Evolutionary conservation across 176 grass and related monocot genomes (phyloP), one percentile per base, ranked within the genome.

Genomic region (Oryza australiensis): DNA sequence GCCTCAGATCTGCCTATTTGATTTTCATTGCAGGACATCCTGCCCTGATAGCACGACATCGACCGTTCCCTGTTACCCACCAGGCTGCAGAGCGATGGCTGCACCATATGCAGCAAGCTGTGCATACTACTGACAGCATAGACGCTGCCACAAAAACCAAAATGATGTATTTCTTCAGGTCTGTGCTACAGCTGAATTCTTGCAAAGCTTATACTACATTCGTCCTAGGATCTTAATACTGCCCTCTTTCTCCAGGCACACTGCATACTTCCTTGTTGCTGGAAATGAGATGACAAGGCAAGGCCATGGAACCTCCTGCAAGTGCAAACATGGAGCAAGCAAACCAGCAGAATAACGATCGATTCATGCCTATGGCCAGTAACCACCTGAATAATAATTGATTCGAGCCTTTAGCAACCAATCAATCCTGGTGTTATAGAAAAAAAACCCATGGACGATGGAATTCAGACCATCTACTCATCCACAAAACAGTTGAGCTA

Each of bases 121-220:
- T 99, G 73, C 80, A 95, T 57, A 48, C 86, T 57, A 92, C 89
- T 23, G 72, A 79, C 38, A 91, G 91, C 55, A 99, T 99, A 57
- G 78, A 94, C 16, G 80, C 87, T 23, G 96, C 85, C 78, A 83
- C 85, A 32, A 95, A 94, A 87, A 26, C 70, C 22, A 99, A 99
- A 92, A 95, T 95, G 93, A 86, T 94, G 89, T 86, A 95, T 72
- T 95, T 95, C 41, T 99, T 95, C 81, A 99, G 85, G 93, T 89
- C 33, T 65, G 34, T 12, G 41, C 42, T 63, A 24, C 26, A 18
- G 67, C 9, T 67, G 12, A 51, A 75, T 14, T 75, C 22, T 87
- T 6, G 1, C 18, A 22, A 22, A 32, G 7, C 2, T 24, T 51
- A 10, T 46, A 40, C 37, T 46, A 40, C 37, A 18, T 80, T 10